Base-by-base conservation (phyloP, 2,329 filamentous ascomycete species). In the Ophiostoma ulmi region DNA sequence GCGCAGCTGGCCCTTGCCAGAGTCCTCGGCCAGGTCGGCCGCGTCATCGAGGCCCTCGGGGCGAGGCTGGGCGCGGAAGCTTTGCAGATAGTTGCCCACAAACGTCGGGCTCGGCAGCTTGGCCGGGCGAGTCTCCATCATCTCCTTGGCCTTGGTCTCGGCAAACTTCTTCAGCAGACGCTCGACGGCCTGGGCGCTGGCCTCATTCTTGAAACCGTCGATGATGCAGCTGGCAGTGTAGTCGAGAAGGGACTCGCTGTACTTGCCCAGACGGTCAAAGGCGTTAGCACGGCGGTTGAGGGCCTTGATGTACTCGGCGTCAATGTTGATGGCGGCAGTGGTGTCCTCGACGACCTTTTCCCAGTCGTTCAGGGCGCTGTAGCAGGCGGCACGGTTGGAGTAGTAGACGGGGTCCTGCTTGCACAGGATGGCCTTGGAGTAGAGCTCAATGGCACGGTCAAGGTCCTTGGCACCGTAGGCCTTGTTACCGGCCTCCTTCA, bases 141-240 rank as follows among this genome's bases (percentile, higher is more conserved):
- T 97, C 74, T 88, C 89, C 83, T 94, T 93, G 74, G 92, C 94
- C 84, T 97, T 97, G 75, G 91, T 86, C 82, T 98, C 94, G 66
- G 95, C 95, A 68, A 98, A 94, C 83, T 97, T 97, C 86, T 98
- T 98, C 74, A 99, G 86, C 74, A 99, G 83, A 73, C 94, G 86
- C 84, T 99, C 95, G 11, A 99, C 94, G 64, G 93, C 90, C 80
- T 94, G 89, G 35, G 94, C 93, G 78, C 92, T 96, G 73, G 87
- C 85, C 77, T 97, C 91, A 80, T 95, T 98, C 82, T 92, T 91
- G 86, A 99, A 99, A 73, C 91, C 91, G 79, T 99, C 95, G 79
- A 99, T 97, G 80, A 99, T 99, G 83, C 95, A 99, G 82, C 94
- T 97, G 72, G 95, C 95, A 10, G 95, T 99, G 83, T 97, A 98